phyloP scores from a whole-genome alignment of 768 basidiomycete genomes.

The Hericium coralloides region DNA sequence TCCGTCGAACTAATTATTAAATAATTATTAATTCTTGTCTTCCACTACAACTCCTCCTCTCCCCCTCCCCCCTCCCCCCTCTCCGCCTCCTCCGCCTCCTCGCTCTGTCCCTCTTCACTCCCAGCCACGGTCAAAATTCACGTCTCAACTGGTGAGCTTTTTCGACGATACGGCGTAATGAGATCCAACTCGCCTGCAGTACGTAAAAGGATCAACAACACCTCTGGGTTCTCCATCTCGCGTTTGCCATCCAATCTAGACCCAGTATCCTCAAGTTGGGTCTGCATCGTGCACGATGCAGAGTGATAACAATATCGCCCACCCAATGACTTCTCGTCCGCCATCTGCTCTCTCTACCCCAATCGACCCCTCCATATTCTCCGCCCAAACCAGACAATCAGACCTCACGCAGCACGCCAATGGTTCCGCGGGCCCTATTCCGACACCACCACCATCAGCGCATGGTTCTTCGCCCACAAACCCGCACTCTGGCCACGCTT shows the following conservation, averaged over 20 bases:
- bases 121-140: too few relatives aligned
- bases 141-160: too few relatives aligned
- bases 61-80: too few relatives aligned
- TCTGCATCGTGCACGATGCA: background rate
- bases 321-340: background rate
- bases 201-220: too few relatives aligned
- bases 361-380: background rate
- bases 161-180: too few relatives aligned
- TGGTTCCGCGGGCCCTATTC: background rate
- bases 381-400: background rate
- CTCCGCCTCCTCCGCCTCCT: too few relatives aligned
- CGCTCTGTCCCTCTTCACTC: too few relatives aligned
- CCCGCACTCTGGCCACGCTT: background rate
- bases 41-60: too few relatives aligned
- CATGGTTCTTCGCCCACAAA: background rate
- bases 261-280: background rate
- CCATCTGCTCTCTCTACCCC: background rate
- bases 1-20: too few relatives aligned
- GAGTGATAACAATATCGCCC: background rate
- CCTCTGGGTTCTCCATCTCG: too few relatives aligned
- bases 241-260: background rate
- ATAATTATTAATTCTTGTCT: too few relatives aligned
- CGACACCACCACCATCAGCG: constrained; percentile 1
- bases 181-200: too few relatives aligned
- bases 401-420: background rate